Evolutionary conservation across 2,329 filamentous ascomycete genomes (phyloP).

Genomic region (Cladophialophora exuberans): DNA sequence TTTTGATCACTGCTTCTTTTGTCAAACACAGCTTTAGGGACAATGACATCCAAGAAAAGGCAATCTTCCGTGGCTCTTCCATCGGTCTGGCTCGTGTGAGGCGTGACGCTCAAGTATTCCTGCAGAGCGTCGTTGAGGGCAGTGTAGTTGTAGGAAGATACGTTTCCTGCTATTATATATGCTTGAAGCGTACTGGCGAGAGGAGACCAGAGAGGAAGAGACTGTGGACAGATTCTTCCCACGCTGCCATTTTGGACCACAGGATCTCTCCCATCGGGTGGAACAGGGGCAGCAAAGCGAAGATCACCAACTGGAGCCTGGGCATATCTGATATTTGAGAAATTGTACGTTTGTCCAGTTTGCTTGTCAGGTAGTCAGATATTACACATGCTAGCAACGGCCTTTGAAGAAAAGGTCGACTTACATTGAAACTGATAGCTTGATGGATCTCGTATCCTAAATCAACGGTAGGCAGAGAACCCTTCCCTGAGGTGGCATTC

Average conservation of each 20-base stretch:
- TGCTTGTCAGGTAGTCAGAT: constrained; percentile 27
- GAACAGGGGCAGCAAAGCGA: constrained; percentile 53
- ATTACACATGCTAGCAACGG: background rate
- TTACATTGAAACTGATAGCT: constrained; percentile 39
- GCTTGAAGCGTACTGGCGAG: constrained; percentile 40
- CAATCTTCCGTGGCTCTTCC: constrained; percentile 41
- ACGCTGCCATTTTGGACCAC: constrained; percentile 50
- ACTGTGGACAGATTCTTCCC: constrained; percentile 50
- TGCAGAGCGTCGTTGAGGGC: constrained; percentile 29
- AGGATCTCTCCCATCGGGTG: constrained; percentile 48
- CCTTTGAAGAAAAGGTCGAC: background rate
- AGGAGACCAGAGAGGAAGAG: constrained; percentile 48
- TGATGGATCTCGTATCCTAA: constrained; percentile 58
- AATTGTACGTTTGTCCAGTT: constrained; percentile 53
- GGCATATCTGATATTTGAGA: constrained; percentile 61
- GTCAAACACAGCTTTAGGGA: constrained; percentile 40
- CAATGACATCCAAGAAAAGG: constrained; percentile 43
- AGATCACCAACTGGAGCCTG: constrained; percentile 56
- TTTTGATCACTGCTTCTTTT: constrained; percentile 37
- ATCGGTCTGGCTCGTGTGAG: constrained; percentile 34
- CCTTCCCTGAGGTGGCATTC: too few species aligned
- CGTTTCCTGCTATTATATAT: constrained; percentile 35
- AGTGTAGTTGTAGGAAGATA: constrained; percentile 36
- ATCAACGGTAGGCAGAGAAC: constrained; percentile 49
- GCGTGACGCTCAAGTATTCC: background rate